Evolutionary conservation across 208 protist species (phyloP).

Genomic region (Trypanosoma cruzi): DNA sequence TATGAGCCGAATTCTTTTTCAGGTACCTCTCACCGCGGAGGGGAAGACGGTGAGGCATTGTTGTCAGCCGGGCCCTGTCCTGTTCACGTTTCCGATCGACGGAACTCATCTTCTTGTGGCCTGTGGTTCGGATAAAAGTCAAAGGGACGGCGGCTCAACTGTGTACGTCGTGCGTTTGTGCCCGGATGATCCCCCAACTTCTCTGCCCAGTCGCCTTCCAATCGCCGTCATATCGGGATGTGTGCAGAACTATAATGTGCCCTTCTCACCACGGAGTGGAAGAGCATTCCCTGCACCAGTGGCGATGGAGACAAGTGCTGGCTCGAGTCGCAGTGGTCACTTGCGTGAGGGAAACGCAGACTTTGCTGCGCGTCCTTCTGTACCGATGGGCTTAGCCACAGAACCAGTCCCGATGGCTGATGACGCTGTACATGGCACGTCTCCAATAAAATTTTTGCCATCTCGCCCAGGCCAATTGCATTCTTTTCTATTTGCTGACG

Average conservation of each 20-base stretch:
- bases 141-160: slow-evolving; percentile 3
- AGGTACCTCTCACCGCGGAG: neutral
- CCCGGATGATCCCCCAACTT: neutral
- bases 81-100: slow-evolving; percentile 25
- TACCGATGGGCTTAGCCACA: no score
- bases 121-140: neutral
- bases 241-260: slow-evolving; percentile 17
- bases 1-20: slow-evolving; percentile 42
- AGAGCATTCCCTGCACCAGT: neutral
- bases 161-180: slow-evolving; percentile 21
- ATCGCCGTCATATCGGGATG: slow-evolving; percentile 22
- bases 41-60: neutral
- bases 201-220: slow-evolving; percentile 8
- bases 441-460: slow-evolving; percentile 3
- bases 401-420: neutral
- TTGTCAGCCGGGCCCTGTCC: neutral
- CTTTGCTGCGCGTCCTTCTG: no score
- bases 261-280: neutral
- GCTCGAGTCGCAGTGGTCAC: neutral
- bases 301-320: neutral
- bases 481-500: slow-evolving; percentile 59
- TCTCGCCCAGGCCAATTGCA: slow-evolving; percentile 13
- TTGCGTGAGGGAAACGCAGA: neutral
- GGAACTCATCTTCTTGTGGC: slow-evolving; percentile 15
- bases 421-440: slow-evolving; percentile 32